Evolutionary conservation across 768 basidiomycete species (phyloP).

Genomic region (Cantharellus anzutake): DNA sequence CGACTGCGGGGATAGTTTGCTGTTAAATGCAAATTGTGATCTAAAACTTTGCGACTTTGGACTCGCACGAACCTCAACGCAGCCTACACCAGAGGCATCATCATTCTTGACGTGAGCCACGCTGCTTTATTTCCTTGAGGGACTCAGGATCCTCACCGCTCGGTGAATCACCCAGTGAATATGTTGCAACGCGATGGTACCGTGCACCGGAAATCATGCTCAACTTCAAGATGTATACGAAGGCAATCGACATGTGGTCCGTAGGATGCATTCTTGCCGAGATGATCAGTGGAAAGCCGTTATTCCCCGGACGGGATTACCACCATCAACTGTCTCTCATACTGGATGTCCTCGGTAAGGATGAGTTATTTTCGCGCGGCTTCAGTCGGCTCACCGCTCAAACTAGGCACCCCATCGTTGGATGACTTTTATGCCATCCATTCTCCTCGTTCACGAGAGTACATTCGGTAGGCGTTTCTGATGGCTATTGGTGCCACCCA

Average conservation of each 20-base stretch:
- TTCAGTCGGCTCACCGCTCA: constrained; percentile 86
- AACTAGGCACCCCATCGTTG: constrained; percentile 69
- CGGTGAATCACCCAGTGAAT: constrained; percentile 36
- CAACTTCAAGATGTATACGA: constrained; percentile 93
- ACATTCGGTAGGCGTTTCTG: constrained; percentile 36
- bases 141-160: constrained; percentile 35
- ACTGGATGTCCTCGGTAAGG: constrained; percentile 85
- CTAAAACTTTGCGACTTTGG: constrained; percentile 72
- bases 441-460: constrained; percentile 78
- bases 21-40: constrained; percentile 24
- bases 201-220: constrained; percentile 99
- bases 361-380: no score
- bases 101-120: constrained; percentile 48
- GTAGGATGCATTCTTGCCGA: constrained; percentile 81
- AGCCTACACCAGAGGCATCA: constrained; percentile 7
- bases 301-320: constrained; percentile 87
- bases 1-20: constrained; percentile 14
- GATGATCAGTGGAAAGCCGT: constrained; percentile 86
- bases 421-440: constrained; percentile 98
- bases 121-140: neutral
- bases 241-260: constrained; percentile 75
- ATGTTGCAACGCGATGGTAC: constrained; percentile 98
- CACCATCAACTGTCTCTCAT: constrained; percentile 93
- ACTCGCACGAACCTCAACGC: constrained; percentile 46
- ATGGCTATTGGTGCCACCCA: neutral